Base-by-base conservation (phyloP, 108 stramenopile species). In the Conticribra guillardii region DNA sequence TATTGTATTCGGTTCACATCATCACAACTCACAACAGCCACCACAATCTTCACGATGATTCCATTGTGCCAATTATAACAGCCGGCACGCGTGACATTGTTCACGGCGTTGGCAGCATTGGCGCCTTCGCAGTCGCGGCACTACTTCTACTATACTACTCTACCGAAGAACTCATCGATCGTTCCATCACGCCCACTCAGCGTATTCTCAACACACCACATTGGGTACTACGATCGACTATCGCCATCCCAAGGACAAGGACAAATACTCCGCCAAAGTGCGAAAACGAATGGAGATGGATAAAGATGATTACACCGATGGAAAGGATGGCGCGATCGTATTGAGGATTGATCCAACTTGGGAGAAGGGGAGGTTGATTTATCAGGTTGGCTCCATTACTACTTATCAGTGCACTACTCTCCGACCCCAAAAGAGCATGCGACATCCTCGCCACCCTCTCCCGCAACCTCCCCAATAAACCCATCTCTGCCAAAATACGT, bases 91-190 rank as follows among this genome's bases (percentile, higher is more conserved):
- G n/a, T n/a, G n/a, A n/a, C n/a, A n/a, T n/a, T n/a, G n/a, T n/a
- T n/a, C n/a, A n/a, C n/a, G n/a, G n/a, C n/a, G n/a, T n/a, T n/a
- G n/a, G n/a, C n/a, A n/a, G n/a, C n/a, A n/a, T n/a, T n/a, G n/a
- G n/a, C n/a, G n/a, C n/a, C n/a, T n/a, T n/a, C n/a, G n/a, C n/a
- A n/a, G n/a, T n/a, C n/a, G n/a, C n/a, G n/a, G n/a, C n/a, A n/a
- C n/a, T n/a, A n/a, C n/a, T n/a, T n/a, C n/a, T n/a, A n/a, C n/a
- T n/a, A n/a, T n/a, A n/a, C n/a, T n/a, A n/a, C n/a, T n/a, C n/a
- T n/a, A n/a, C 93, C 30, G 98, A 99, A 84, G 98, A 99, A 77
- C 66, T 98, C 33, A 85, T 99, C 67, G 98, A 98, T 80, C 82
- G 96, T 16, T 79, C 88, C 26, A 73, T 99, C 24, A 60, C 79